phyloP scores from a whole-genome alignment of 495 filamentous ascomycete species.

The Aspergillus olivimuriae region DNA sequence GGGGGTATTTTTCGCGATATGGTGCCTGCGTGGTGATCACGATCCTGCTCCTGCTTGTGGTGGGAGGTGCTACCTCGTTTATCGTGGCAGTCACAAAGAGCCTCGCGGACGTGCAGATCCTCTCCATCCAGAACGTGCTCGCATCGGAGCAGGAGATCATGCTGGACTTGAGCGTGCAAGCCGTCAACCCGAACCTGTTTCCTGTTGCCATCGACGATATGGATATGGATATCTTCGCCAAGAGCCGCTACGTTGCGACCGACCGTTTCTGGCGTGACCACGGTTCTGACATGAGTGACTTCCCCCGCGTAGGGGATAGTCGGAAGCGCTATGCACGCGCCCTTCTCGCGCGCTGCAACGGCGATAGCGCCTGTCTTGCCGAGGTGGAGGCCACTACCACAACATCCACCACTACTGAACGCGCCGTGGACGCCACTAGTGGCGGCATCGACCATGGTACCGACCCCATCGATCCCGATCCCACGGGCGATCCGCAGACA shows the following conservation, averaged over 20 bases:
- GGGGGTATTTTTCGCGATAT: constrained; percentile 62
- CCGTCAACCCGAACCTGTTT: constrained; percentile 87
- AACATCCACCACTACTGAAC: too few relatives aligned
- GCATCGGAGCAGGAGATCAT: constrained; percentile 94
- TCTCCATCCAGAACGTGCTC: constrained; percentile 79
- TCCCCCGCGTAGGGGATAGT: constrained; percentile 33
- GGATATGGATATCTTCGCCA: constrained; percentile 89
- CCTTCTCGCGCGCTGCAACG: constrained; percentile 25
- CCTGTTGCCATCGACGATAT: constrained; percentile 75
- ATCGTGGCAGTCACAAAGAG: constrained; percentile 88
- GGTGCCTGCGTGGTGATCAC: constrained; percentile 73
- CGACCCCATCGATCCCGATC: constrained; percentile 59
- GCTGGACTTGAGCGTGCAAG: constrained; percentile 82
- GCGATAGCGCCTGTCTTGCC: constrained; percentile 19
- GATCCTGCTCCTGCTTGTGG: constrained; percentile 65
- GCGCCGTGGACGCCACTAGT: too few relatives aligned
- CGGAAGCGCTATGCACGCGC: constrained; percentile 28
- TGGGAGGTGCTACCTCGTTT: constrained; percentile 78
- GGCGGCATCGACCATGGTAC: constrained; percentile 60
- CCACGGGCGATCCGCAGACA: constrained; percentile 63
- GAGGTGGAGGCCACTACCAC: constrained; percentile 11
- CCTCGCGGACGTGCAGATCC: constrained; percentile 65
- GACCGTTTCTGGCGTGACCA: constrained; percentile 69
- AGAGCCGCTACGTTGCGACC: constrained; percentile 75
- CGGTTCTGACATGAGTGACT: constrained; percentile 21